These are phyloP conservation scores for Saccharomyces jurei DNA, from an alignment of 805 yeast species.

Conservation along the genomic window DNA sequence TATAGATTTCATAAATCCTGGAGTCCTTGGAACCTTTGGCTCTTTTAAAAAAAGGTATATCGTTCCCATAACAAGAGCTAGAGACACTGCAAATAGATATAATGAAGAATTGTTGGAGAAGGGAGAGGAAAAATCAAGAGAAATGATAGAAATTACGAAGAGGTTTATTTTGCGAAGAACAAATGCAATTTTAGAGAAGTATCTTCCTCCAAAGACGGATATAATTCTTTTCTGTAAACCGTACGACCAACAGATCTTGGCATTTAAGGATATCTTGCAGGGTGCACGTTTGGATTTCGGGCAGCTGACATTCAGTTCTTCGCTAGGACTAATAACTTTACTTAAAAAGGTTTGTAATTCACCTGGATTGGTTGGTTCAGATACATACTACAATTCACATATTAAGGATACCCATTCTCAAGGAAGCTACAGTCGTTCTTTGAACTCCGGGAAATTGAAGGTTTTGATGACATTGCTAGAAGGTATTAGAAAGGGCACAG, in stretches of 20 bases:
- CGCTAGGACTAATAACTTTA: constrained; percentile 61
- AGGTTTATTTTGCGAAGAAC: constrained; percentile 69
- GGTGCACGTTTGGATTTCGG: constrained; percentile 24
- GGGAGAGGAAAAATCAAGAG: constrained; percentile 59
- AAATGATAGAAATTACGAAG: constrained; percentile 55
- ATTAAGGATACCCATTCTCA: constrained; percentile 6
- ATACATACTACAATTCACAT: constrained; percentile 27
- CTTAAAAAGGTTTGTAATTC: constrained; percentile 81
- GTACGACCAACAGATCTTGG: constrained; percentile 45
- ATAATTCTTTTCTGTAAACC: constrained; percentile 73
- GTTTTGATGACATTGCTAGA: constrained; percentile 50
- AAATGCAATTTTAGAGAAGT: constrained; percentile 45
- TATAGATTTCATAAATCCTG: constrained; percentile 79
- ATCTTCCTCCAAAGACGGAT: constrained; percentile 70
- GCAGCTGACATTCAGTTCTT: constrained; percentile 31
- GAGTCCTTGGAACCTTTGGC: constrained; percentile 56
- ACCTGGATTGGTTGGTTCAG: constrained; percentile 52
- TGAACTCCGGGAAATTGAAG: constrained; percentile 55
- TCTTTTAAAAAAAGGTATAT: constrained; percentile 55
- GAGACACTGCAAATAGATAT: constrained; percentile 54
- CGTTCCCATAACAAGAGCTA: constrained; percentile 60
- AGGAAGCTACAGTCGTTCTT: constrained; percentile 12
- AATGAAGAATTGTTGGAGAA: constrained; percentile 39
- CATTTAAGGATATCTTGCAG: constrained; percentile 45
- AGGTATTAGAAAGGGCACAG: constrained; percentile 35